Evolutionary conservation across 2,329 filamentous ascomycete species (phyloP).

Genomic region (Diplodia intermedia): DNA sequence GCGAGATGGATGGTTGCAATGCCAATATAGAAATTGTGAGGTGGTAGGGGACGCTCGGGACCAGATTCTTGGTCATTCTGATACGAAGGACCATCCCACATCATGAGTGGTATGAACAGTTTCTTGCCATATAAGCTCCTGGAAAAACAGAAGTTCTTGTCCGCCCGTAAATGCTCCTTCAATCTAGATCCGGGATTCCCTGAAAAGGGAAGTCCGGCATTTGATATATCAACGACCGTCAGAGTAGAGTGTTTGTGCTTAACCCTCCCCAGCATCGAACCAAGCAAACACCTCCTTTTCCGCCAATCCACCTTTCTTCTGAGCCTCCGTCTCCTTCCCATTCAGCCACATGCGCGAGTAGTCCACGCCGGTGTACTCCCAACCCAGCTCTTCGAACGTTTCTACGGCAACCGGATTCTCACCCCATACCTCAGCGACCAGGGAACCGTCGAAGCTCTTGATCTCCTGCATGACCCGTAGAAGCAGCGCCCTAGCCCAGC

Average conservation of each 20-base stretch:
- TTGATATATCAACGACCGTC: too few relatives aligned
- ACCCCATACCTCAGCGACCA: slow-evolving; percentile 47
- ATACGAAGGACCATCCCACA: too few relatives aligned
- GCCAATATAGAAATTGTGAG: not conserved
- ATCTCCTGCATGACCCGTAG: slow-evolving; percentile 39
- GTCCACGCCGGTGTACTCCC: slow-evolving; percentile 40
- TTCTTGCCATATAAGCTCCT: too few relatives aligned
- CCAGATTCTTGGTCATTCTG: too few relatives aligned
- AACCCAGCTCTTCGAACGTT: slow-evolving; percentile 46
- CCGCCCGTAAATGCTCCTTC: too few relatives aligned
- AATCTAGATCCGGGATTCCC: too few relatives aligned
- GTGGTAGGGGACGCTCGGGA: too few relatives aligned
- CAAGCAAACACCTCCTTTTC: slow-evolving; percentile 45
- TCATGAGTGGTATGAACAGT: too few relatives aligned
- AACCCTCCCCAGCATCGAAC: slow-evolving; percentile 45
- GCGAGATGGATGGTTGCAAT: not conserved
- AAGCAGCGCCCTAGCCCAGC: slow-evolving; percentile 40
- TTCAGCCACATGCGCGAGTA: slow-evolving; percentile 51
- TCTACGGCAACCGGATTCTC: slow-evolving; percentile 41
- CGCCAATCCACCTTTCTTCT: slow-evolving; percentile 42
- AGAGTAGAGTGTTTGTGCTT: not conserved
- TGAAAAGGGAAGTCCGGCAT: too few relatives aligned
- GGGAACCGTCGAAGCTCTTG: not conserved
- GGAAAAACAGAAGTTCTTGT: too few relatives aligned
- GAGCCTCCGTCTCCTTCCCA: slow-evolving; percentile 42